Evolutionary conservation across 2,329 filamentous ascomycete genomes (phyloP).

Genomic region (Alternaria solani): DNA sequence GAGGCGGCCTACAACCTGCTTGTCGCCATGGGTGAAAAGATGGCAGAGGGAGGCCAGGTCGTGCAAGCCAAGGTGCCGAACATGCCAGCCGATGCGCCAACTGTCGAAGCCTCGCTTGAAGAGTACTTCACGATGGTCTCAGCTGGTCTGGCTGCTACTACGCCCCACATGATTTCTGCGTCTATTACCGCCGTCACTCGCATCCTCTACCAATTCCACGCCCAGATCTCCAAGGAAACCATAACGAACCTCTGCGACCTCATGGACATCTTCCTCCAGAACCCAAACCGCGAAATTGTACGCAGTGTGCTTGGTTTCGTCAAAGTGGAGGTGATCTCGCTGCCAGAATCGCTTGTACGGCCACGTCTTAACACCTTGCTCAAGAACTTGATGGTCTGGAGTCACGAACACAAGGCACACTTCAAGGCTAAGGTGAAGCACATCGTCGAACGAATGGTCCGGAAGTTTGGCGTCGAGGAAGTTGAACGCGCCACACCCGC

Average conservation of each 20-base stretch:
- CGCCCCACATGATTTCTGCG: conserved; percentile 96
- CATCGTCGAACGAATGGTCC: conserved; percentile 92
- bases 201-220: conserved; percentile 91
- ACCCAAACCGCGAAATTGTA: conserved; percentile 96
- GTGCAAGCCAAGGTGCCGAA: conserved; percentile 86
- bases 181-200: conserved; percentile 94
- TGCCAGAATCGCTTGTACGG: conserved; percentile 80
- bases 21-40: conserved; percentile 85
- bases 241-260: conserved; percentile 88
- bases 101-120: conserved; percentile 82
- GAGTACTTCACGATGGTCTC: conserved; percentile 99
- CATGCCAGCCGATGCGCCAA: conserved; percentile 82
- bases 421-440: conserved; percentile 98
- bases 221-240: conserved; percentile 71
- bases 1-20: conserved; percentile 90
- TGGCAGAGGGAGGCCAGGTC: conserved; percentile 77
- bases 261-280: conserved; percentile 94
- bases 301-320: conserved; percentile 94
- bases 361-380: conserved; percentile 80
- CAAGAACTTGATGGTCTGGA: conserved; percentile 93
- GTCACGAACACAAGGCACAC: conserved; percentile 96
- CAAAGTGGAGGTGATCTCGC: conserved; percentile 89
- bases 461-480: conserved; percentile 83
- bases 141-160: conserved; percentile 89
- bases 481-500: conserved; percentile 85